A percentile compares a stretch with the other conserved stretches of the same genome.
phyloP scores from a whole-genome alignment of 2,329 filamentous ascomycete species.

The Penicillium sp. region DNA sequence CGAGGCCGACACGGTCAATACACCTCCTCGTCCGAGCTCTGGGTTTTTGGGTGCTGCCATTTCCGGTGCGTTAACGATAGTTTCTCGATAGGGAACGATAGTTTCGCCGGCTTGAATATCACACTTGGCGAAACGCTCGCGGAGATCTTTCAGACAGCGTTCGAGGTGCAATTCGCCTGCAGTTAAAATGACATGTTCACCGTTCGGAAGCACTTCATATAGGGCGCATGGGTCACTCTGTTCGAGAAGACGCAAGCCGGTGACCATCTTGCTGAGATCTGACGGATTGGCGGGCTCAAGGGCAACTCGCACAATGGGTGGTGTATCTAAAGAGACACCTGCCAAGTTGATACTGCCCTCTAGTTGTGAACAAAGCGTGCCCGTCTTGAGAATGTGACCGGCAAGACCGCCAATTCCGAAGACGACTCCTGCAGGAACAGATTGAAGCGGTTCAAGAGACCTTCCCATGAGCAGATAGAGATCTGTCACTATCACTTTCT shows the following conservation, averaged over 20 bases:
- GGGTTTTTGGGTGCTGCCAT: constrained; percentile 90
- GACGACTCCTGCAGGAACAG: constrained; percentile 89
- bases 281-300: constrained; percentile 90
- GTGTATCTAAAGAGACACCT: constrained; percentile 77
- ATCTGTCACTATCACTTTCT: constrained; percentile 82
- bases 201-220: constrained; percentile 90
- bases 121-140: constrained; percentile 89
- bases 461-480: constrained; percentile 97
- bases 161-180: constrained; percentile 95
- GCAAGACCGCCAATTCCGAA: constrained; percentile 94
- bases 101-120: constrained; percentile 93
- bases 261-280: constrained; percentile 94
- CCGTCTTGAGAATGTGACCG: constrained; percentile 92
- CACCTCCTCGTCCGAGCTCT: constrained; percentile 81
- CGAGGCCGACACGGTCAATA: constrained; percentile 76
- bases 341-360: constrained; percentile 89
- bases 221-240: constrained; percentile 95
- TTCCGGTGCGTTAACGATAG: constrained; percentile 83
- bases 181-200: constrained; percentile 92
- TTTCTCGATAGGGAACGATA: constrained; percentile 95
- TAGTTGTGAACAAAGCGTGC: constrained; percentile 86
- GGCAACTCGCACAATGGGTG: constrained; percentile 93
- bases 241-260: constrained; percentile 81
- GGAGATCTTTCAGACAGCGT: constrained; percentile 87
- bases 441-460: constrained; percentile 78